Conservation (phyloP, 2,329 filamentous ascomycete species). For the Blastomyces gilchristii region DNA sequence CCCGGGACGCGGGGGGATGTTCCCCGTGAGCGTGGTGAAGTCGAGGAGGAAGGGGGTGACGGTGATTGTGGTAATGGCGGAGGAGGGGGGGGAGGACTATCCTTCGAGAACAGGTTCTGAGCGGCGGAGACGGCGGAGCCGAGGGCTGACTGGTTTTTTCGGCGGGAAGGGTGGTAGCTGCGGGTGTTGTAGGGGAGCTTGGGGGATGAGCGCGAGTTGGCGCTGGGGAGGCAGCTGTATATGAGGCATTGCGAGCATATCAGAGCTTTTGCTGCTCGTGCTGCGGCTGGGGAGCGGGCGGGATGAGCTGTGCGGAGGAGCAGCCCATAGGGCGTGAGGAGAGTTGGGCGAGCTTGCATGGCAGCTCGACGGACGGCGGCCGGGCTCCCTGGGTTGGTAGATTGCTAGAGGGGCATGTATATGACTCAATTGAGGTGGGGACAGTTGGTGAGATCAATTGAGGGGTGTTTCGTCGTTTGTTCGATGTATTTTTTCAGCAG, state of each 20-base stretch:
- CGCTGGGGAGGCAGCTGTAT: constrained; percentile 6
- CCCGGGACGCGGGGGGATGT: neutral
- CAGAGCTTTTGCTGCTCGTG: constrained; percentile 19
- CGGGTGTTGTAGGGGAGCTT: constrained; percentile 19
- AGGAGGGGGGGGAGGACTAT: constrained; percentile 18
- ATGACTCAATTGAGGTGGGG: neutral
- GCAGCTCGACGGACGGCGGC: constrained; percentile 5
- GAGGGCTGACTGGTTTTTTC: constrained; percentile 32
- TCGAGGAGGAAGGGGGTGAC: constrained; percentile 15
- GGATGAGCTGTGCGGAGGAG: constrained; percentile 18
- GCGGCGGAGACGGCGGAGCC: constrained; percentile 43
- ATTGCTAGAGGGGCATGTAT: neutral
- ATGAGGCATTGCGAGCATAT: constrained; percentile 35
- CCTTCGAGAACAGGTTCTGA: constrained; percentile 38
- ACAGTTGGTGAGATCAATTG: neutral
- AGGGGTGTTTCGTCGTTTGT: neutral
- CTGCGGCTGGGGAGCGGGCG: constrained; percentile 12
- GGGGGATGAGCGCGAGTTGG: constrained; percentile 23
- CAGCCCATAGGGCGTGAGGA: constrained; percentile 29
- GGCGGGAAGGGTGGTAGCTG: constrained; percentile 32
- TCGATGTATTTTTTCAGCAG: constrained; percentile 1
- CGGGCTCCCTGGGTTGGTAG: neutral
- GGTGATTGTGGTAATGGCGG: constrained; percentile 16
- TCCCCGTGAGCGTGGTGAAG: neutral
- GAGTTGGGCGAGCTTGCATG: constrained; percentile 31